These are phyloP conservation scores for Fusarium compactum DNA, from an alignment of 2,329 filamentous ascomycete genomes.

Conservation along the genomic window DNA sequence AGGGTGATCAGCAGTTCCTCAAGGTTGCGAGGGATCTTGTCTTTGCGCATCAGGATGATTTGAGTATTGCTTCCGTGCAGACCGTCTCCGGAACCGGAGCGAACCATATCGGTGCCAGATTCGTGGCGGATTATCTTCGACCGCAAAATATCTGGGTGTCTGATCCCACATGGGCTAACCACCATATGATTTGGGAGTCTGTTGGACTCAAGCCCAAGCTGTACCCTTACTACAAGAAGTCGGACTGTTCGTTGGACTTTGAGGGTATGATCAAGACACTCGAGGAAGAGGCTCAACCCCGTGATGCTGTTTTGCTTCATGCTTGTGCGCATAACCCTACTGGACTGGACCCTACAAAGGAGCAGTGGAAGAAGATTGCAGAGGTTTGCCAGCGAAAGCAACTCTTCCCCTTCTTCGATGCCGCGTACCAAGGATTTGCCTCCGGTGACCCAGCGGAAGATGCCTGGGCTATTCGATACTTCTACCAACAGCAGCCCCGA, in stretches of 20 bases:
- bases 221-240: conserved; percentile 93
- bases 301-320: conserved; percentile 89
- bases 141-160: conserved; percentile 87
- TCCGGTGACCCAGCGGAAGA: conserved; percentile 88
- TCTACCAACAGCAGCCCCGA: conserved; percentile 71
- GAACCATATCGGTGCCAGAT: conserved; percentile 90
- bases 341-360: conserved; percentile 90
- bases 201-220: conserved; percentile 80
- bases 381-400: conserved; percentile 77
- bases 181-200: conserved; percentile 97
- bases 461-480: conserved; percentile 90
- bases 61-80: conserved; percentile 72
- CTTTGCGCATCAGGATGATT: conserved; percentile 29
- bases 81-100: conserved; percentile 98
- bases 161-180: conserved; percentile 97
- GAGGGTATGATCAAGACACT: conserved; percentile 84
- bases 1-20: conserved; percentile 38
- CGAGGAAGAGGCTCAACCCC: conserved; percentile 72
- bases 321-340: conserved; percentile 98
- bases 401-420: conserved; percentile 98
- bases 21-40: conserved; percentile 35
- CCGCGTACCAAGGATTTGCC: conserved; percentile 96
- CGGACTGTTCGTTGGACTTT: conserved; percentile 91
- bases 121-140: conserved; percentile 89
- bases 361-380: conserved; percentile 94